phyloP scores from a whole-genome alignment of 805 yeast species.

The Myxozyma lipomycoides region DNA sequence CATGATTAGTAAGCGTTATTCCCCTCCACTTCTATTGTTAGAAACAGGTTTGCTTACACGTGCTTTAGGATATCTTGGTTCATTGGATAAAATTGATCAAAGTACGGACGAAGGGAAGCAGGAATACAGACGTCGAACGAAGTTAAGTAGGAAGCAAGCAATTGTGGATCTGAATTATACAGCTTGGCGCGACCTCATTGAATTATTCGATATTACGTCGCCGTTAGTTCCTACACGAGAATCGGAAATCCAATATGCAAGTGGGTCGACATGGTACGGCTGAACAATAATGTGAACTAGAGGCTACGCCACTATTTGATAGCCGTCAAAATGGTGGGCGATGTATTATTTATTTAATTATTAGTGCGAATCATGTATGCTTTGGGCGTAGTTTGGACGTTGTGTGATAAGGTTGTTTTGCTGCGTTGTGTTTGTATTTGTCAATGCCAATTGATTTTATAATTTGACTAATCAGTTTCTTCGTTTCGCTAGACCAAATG shows the following conservation, averaged over 20 bases:
- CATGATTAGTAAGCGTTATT: conserved; percentile 11
- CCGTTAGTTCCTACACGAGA: conserved; percentile 49
- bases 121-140: conserved; percentile 5
- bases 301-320: background rate
- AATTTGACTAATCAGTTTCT: no score
- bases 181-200: conserved; percentile 60
- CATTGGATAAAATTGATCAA: background rate
- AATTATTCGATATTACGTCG: conserved; percentile 52
- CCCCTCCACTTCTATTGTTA: no score
- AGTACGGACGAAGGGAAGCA: background rate
- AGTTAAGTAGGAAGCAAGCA: conserved; percentile 50
- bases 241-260: background rate
- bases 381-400: no score
- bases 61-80: background rate
- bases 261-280: conserved; percentile 18
- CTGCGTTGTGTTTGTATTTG: no score
- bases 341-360: background rate
- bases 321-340: background rate
- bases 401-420: no score
- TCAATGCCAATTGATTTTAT: no score
- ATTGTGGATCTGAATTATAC: conserved; percentile 66
- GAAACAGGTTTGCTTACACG: no score
- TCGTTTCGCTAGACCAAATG: no score
- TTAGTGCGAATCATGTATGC: no score
- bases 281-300: background rate